Conservation (phyloP, 306 rosid genomes). For the Inga oerstediana region DNA sequence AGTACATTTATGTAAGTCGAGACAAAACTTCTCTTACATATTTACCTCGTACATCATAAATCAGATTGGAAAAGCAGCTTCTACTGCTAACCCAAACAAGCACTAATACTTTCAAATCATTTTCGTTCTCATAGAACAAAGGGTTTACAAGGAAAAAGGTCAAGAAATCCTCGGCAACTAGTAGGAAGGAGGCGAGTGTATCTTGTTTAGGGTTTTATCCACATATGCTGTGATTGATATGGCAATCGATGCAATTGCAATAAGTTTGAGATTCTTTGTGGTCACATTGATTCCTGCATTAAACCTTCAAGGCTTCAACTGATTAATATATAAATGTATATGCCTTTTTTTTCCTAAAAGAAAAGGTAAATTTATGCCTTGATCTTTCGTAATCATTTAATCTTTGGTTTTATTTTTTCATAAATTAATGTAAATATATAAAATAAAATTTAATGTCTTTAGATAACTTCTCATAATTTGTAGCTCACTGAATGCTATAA, state of each 20-base stretch:
- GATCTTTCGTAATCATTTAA: background rate
- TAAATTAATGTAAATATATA: background rate
- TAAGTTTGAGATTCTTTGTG: background rate
- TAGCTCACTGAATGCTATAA: background rate
- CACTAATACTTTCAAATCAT: background rate
- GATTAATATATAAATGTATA: background rate
- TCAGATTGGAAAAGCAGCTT: too few species aligned
- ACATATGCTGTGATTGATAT: background rate
- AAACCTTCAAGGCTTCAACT: background rate
- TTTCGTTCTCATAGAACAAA: background rate
- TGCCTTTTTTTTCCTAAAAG: background rate
- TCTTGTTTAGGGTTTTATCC: background rate
- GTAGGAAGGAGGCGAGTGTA: background rate
- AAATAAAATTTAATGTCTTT: background rate
- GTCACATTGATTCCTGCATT: background rate
- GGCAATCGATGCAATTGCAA: background rate
- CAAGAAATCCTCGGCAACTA: background rate
- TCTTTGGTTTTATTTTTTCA: background rate
- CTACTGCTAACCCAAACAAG: too few species aligned
- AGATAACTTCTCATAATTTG: background rate
- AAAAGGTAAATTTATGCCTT: background rate
- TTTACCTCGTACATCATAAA: too few species aligned
- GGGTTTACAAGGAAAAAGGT: background rate
- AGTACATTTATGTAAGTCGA: too few species aligned
- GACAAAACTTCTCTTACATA: too few species aligned